Evolutionary conservation across 163 green algal species (phyloP).

Genomic region (Picocystis sp.): DNA sequence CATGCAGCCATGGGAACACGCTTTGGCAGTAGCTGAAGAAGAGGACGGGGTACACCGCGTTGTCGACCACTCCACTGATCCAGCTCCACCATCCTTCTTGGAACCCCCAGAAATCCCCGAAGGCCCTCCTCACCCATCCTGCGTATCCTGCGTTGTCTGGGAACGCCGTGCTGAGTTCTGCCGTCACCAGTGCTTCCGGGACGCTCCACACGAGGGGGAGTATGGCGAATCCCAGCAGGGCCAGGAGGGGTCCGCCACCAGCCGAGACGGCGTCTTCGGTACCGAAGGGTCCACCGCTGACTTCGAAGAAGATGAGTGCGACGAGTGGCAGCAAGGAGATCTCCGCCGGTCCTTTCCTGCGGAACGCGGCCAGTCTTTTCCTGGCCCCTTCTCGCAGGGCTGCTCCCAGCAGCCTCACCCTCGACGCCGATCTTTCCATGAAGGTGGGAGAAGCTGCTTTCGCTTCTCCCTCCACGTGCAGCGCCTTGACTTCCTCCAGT

Average conservation of each 20-base stretch:
- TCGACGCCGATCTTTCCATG: too few relatives aligned
- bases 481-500: too few relatives aligned
- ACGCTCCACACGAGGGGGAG: conserved; percentile 64
- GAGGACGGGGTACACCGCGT: conserved; percentile 87
- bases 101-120: conserved; percentile 93
- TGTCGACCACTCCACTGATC: conserved; percentile 86
- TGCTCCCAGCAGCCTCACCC: too few relatives aligned
- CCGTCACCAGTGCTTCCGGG: conserved; percentile 85
- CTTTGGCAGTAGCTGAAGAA: conserved; percentile 52
- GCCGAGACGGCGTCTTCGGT: conserved; percentile 37
- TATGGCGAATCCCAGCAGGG: conserved; percentile 74
- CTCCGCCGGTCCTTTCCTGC: too few relatives aligned
- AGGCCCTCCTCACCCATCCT: conserved; percentile 87
- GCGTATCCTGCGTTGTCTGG: conserved; percentile 85
- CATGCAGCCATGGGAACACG: conserved; percentile 6
- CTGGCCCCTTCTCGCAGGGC: too few relatives aligned
- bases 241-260: conserved; percentile 50
- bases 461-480: too few relatives aligned
- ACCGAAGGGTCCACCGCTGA: conserved; percentile 78
- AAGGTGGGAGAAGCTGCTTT: too few relatives aligned
- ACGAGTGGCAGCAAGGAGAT: conserved; percentile 53
- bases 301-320: conserved; percentile 90
- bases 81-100: conserved; percentile 85
- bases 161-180: conserved; percentile 66
- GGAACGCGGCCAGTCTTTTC: too few relatives aligned